A percentile compares a stretch with the other conserved stretches of the same genome.
Conservation (phyloP, 305 asterid genomes). For the Petunia hybrid region DNA sequence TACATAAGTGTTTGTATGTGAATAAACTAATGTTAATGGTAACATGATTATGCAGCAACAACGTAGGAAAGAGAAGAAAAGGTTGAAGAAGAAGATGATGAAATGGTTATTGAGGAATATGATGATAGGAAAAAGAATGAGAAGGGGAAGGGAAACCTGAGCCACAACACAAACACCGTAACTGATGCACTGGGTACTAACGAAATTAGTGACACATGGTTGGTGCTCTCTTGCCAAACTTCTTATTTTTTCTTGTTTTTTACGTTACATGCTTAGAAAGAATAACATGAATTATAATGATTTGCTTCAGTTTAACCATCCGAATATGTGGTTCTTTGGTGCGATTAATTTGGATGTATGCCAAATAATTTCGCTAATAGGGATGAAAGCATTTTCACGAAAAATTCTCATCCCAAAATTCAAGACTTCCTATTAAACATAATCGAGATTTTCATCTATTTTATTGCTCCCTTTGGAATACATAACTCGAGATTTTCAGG, state of each 20-base stretch:
- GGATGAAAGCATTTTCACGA: too few relatives aligned
- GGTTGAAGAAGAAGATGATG: neutral
- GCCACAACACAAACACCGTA: slow-evolving; percentile 37
- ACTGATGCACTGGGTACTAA: slow-evolving; percentile 24
- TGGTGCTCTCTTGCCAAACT: slow-evolving; percentile 31
- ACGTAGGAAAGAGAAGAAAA: neutral
- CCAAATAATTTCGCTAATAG: too few relatives aligned
- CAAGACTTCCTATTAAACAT: too few relatives aligned
- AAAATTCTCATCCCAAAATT: too few relatives aligned
- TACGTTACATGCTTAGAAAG: too few relatives aligned
- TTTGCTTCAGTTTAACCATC: too few relatives aligned
- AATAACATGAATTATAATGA: too few relatives aligned
- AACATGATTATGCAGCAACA: slow-evolving; percentile 1
- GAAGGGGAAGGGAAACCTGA: slow-evolving; percentile 17
- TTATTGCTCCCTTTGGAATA: too few relatives aligned
- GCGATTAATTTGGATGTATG: too few relatives aligned
- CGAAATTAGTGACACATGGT: slow-evolving; percentile 48
- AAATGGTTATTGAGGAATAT: neutral
- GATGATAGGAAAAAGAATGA: neutral
- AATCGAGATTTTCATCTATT: too few relatives aligned
- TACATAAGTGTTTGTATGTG: neutral
- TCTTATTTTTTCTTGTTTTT: neutral
- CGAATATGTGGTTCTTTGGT: too few relatives aligned
- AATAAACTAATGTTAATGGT: neutral
- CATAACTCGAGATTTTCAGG: too few relatives aligned